Conservation (phyloP, 2,329 filamentous ascomycete genomes). For the Ceratocystiopsis minuta region DNA sequence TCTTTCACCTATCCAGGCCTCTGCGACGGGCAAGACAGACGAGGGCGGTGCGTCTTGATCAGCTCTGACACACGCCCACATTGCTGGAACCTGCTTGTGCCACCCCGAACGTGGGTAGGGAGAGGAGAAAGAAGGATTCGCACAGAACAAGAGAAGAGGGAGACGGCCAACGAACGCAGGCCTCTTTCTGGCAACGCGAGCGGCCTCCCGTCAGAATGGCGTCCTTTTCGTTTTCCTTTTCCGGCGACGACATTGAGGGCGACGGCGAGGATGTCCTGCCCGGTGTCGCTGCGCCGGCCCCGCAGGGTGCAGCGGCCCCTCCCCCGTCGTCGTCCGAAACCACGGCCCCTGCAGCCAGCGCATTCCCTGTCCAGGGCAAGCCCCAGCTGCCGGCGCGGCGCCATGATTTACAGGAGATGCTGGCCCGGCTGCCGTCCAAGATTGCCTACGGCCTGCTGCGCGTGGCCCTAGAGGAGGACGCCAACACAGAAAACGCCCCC, state of each 20-base stretch:
- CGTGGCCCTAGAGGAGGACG: conserved; percentile 32
- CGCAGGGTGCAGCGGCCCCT: conserved; percentile 2
- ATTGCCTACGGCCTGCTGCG: conserved; percentile 48
- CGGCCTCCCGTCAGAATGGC: too few relatives aligned
- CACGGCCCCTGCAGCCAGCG: conserved; percentile 17
- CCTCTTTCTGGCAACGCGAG: too few relatives aligned
- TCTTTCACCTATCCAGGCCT: too few relatives aligned
- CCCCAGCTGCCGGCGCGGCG: conserved; percentile 35
- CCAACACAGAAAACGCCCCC: not conserved
- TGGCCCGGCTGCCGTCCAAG: conserved; percentile 50
- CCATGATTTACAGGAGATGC: conserved; percentile 32
- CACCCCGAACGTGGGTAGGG: too few relatives aligned
- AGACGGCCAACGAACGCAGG: too few relatives aligned
- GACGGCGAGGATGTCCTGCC: conserved; percentile 14
- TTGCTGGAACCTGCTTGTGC: too few relatives aligned
- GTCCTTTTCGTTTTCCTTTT: conserved; percentile 36
- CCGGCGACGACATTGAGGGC: conserved; percentile 46
- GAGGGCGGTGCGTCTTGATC: too few relatives aligned
- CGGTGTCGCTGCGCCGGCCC: not conserved
- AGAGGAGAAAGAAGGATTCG: not conserved
- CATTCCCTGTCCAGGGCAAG: conserved; percentile 45
- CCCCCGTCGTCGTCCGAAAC: too few relatives aligned
- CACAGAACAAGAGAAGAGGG: too few relatives aligned
- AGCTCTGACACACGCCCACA: too few relatives aligned
- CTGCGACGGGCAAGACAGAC: too few relatives aligned